phyloP scores from a whole-genome alignment of 2,329 filamentous ascomycete genomes.

The Arthrobotrys musiformis region DNA sequence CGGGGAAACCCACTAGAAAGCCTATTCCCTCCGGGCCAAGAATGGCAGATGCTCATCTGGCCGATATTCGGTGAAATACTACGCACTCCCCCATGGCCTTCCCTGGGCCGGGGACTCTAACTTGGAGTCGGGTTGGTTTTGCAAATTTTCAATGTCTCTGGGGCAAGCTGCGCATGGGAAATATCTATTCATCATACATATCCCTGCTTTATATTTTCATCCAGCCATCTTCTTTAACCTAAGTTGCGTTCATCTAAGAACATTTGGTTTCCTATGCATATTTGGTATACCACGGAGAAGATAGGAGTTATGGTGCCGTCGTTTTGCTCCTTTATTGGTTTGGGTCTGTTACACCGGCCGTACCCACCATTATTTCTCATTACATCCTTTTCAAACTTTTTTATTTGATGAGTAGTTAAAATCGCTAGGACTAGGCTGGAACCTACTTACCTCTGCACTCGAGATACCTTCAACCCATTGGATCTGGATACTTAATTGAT shows the following conservation, averaged over 20 bases:
- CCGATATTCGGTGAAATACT: conserved; percentile 6
- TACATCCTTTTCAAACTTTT: neutral
- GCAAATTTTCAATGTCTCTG: neutral
- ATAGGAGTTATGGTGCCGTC: conserved; percentile 19
- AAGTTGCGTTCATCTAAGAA: neutral
- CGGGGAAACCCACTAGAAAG: conserved; percentile 57
- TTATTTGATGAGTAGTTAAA: neutral
- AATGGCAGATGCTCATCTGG: conserved; percentile 61
- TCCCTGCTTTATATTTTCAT: neutral
- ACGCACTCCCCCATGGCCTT: neutral
- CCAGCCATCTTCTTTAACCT: neutral
- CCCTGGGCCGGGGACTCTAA: neutral
- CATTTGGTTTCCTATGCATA: neutral
- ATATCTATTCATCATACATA: neutral
- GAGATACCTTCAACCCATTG: neutral
- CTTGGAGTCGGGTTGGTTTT: neutral
- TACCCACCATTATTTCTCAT: neutral
- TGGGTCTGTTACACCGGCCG: neutral
- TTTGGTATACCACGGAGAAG: conserved; percentile 14
- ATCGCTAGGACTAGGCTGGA: neutral
- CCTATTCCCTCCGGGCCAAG: conserved; percentile 60
- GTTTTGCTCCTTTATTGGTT: neutral
- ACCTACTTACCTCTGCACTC: neutral
- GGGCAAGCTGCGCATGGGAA: neutral
- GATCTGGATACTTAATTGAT: neutral